Evolutionary conservation across 2,329 filamentous ascomycete species (phyloP).

Genomic region (Fusarium tuaranense): DNA sequence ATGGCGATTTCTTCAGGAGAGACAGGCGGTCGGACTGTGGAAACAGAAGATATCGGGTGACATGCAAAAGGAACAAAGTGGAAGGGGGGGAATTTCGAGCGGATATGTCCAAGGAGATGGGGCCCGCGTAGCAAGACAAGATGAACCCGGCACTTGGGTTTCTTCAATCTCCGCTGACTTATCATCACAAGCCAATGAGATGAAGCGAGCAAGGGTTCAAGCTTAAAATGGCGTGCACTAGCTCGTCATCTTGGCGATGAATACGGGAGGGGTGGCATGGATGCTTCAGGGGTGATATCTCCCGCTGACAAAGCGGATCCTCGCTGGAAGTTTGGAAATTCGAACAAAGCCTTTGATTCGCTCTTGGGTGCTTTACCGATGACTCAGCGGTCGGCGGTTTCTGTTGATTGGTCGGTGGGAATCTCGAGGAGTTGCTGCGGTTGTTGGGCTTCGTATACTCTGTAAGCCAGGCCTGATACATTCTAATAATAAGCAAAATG

Average conservation of each 20-base stretch:
- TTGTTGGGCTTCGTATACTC: not conserved
- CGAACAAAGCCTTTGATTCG: not conserved
- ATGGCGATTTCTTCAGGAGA: not conserved
- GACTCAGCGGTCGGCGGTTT: not conserved
- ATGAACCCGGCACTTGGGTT: not conserved
- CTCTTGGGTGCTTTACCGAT: not conserved
- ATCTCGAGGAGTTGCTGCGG: not conserved
- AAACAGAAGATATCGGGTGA: not conserved
- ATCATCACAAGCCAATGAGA: not conserved
- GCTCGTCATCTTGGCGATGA: not conserved
- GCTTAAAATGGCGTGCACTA: not conserved
- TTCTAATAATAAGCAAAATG: not conserved
- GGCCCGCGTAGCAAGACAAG: not conserved
- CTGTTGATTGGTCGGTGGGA: not conserved
- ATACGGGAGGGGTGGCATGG: not conserved
- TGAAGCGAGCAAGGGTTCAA: not conserved
- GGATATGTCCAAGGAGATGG: not conserved
- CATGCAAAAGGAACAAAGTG: not conserved
- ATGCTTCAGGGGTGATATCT: no score
- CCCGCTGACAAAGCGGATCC: conserved; percentile 1
- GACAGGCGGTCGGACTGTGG: not conserved
- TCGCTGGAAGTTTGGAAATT: not conserved
- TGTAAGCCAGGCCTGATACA: not conserved
- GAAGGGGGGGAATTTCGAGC: not conserved
- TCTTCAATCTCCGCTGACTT: not conserved